Percentiles rank a stretch among this genome's conserved stretches.
Conservation (phyloP, 1,139 yeast genomes). For the Saccharomyces hybrid region DNA sequence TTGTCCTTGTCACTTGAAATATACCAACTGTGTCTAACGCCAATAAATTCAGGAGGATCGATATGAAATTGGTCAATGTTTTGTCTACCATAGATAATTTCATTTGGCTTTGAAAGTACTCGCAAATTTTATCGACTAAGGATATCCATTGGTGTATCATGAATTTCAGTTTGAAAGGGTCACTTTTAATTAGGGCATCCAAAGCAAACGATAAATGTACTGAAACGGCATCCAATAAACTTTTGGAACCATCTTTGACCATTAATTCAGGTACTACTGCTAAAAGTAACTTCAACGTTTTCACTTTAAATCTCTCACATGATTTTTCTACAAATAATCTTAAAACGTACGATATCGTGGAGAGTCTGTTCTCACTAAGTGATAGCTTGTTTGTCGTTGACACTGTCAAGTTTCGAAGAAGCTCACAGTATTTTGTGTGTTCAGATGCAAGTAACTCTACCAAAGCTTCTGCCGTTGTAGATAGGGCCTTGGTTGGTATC, state of each 20-base stretch:
- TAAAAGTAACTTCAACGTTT: conserved; percentile 19
- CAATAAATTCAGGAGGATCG: conserved; percentile 14
- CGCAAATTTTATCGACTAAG: conserved; percentile 12
- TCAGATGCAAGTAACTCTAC: conserved; percentile 40
- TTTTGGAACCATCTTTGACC: conserved; percentile 9
- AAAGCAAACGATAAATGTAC: conserved; percentile 22
- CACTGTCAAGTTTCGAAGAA: conserved; percentile 5
- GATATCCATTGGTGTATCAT: conserved; percentile 23
- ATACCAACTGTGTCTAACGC: conserved; percentile 21
- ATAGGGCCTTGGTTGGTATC: conserved; percentile 21
- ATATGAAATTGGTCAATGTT: conserved; percentile 17
- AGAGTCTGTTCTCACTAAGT: conserved; percentile 37
- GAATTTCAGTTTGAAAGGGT: conserved; percentile 21
- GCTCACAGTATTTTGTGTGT: conserved; percentile 31
- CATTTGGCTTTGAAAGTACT: conserved; percentile 11
- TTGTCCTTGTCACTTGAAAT: conserved; percentile 8
- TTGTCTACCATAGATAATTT: conserved; percentile 14
- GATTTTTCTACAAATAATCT: conserved; percentile 26
- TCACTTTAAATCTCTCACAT: conserved; percentile 17
- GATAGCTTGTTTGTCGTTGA: conserved; percentile 18
- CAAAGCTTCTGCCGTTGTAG: conserved; percentile 33
- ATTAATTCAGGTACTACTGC: conserved; percentile 22
- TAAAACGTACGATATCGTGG: conserved; percentile 35
- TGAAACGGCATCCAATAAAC: conserved; percentile 17
- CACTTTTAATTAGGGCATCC: conserved; percentile 14